These are phyloP conservation scores for Harringtonia lauricola DNA, from an alignment of 2,329 filamentous ascomycete species.

Conservation along the genomic window DNA sequence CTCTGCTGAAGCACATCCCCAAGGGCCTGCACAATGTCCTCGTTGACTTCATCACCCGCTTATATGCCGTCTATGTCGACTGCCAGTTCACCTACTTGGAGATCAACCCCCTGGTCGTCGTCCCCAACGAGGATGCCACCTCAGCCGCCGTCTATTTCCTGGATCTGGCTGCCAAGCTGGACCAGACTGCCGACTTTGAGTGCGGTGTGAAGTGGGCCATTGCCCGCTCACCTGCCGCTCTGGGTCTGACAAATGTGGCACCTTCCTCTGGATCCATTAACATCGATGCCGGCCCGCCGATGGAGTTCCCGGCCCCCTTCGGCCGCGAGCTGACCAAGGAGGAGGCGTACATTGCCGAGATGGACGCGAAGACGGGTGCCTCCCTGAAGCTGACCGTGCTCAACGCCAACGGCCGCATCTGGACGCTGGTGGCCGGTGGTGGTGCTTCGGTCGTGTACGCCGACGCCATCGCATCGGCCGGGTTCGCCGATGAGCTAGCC, in stretches of 20 bases:
- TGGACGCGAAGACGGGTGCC: constrained; percentile 98
- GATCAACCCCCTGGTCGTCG: constrained; percentile 98
- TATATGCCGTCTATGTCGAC: constrained; percentile 98
- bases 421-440: constrained; percentile 97
- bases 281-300: constrained; percentile 92
- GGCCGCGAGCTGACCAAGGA: constrained; percentile 98
- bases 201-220: constrained; percentile 99
- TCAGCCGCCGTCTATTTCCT: constrained; percentile 96
- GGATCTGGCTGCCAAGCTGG: constrained; percentile 94
- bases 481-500: constrained; percentile 90
- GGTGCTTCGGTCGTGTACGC: constrained; percentile 99
- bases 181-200: constrained; percentile 98
- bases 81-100: constrained; percentile 99
- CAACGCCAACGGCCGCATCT: constrained; percentile 84
- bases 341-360: constrained; percentile 96
- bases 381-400: constrained; percentile 97
- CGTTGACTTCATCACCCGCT: constrained; percentile 95
- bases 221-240: constrained; percentile 78
- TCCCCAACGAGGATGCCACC: constrained; percentile 85
- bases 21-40: constrained; percentile 95
- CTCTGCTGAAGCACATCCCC: constrained; percentile 86
- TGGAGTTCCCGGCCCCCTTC: constrained; percentile 98
- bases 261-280: constrained; percentile 63
- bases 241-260: constrained; percentile 65
- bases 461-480: constrained; percentile 92